Base-by-base conservation (phyloP, 202 grass and related monocot species). In the Cymbopogon flexuosus region DNA sequence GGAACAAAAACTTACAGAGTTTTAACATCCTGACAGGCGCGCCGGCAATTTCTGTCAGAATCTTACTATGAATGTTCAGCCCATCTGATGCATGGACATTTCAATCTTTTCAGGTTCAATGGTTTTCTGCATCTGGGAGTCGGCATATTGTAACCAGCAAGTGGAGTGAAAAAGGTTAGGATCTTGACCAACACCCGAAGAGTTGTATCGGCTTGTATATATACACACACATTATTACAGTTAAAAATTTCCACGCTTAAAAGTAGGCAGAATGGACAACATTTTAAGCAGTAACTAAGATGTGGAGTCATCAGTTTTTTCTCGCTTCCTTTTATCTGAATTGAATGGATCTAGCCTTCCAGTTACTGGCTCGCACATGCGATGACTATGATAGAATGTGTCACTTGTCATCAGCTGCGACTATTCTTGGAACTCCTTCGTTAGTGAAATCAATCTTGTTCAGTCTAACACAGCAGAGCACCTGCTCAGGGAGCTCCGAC, bases 401-500 rank as follows among this genome's bases (percentile, higher is more conserved):
- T 91, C 87, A 91, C 59, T 89, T 87, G 35, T 93, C 90, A 43
- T 93, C 92, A 21, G 68, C 64, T n/a, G 84, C 79, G 30, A 91
- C 87, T 21, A 98, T 87, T 8, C 84, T 93, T 57, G 96, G 96
- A 89, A 93, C 81, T 84, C 90, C 96, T 24, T 93, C 61, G 79
- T 95, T 87, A 61, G 81, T 18, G 24, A 98, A 95, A 83, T 98
- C 90, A 22, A 98, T 93, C 93, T 90, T 98, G 87, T 95, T 90
- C 65, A 98, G 79, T 70, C 96, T 95, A 68, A 95, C 82, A 5
- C 92, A 89, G 68, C 92, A 98, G 7, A 95, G 84, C 49, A 98
- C 90, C 73, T 98, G 96, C 69, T 98, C 96, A 70, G 96, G 92
- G 23, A 98, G 92, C 70, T 98, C 92, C 37, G 93, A 90, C 70